phyloP scores from a whole-genome alignment of 768 basidiomycete genomes.

The Phylloporus arenicola region DNA sequence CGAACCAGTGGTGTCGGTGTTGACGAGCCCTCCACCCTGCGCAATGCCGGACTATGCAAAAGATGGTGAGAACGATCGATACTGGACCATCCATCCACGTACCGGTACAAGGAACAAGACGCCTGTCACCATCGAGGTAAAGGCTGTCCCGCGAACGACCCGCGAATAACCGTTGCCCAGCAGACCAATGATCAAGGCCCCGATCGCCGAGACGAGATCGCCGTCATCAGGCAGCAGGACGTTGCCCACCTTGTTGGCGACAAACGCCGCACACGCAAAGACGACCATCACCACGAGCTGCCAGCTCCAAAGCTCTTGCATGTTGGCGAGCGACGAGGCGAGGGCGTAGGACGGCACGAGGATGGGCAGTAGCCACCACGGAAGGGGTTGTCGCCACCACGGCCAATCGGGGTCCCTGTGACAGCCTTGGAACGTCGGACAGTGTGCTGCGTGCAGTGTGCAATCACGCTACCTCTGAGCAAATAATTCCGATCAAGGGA shows the following conservation, averaged over 20 bases:
- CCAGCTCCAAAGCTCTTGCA: constrained; percentile 64
- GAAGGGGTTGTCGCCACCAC: constrained; percentile 74
- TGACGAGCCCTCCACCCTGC: constrained; percentile 62
- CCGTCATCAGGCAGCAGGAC: constrained; percentile 58
- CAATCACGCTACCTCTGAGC: constrained; percentile 22
- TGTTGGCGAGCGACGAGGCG: constrained; percentile 68
- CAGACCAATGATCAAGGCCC: constrained; percentile 73
- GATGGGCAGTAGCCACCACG: constrained; percentile 75
- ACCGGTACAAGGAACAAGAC: constrained; percentile 88
- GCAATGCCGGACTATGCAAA: constrained; percentile 62
- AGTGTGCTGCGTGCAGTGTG: constrained; percentile 14
- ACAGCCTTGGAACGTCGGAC: constrained; percentile 51
- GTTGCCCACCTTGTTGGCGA: constrained; percentile 61
- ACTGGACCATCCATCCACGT: constrained; percentile 27
- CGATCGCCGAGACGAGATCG: constrained; percentile 72
- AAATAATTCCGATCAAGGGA: constrained; percentile 28
- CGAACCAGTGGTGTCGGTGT: constrained; percentile 44
- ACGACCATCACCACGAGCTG: constrained; percentile 75
- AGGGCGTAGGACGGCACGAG: constrained; percentile 75
- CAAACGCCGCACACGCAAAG: constrained; percentile 75
- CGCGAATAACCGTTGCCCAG: constrained; percentile 81
- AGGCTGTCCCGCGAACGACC: constrained; percentile 71
- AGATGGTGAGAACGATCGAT: constrained; percentile 14
- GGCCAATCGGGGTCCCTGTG: constrained; percentile 68
- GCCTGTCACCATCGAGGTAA: constrained; percentile 90